phyloP scores from a whole-genome alignment of 2,329 filamentous ascomycete species.

The Botrytis porri region DNA sequence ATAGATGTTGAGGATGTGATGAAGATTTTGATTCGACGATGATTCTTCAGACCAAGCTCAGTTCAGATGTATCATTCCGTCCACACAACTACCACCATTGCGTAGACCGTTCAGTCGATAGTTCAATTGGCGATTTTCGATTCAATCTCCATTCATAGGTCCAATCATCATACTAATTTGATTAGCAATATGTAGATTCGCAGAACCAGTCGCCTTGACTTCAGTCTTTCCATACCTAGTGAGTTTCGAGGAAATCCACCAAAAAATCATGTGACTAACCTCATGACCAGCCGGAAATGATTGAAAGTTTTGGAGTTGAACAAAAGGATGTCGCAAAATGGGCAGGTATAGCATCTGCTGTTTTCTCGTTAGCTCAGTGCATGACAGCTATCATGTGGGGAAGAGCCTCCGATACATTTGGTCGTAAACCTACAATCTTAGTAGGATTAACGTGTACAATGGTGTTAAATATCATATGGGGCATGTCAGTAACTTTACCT shows the following conservation, averaged over 20 bases:
- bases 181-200: slow-evolving; percentile 72
- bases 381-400: slow-evolving; percentile 73
- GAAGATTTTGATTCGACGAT: background rate
- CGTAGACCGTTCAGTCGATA: background rate
- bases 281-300: slow-evolving; percentile 71
- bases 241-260: slow-evolving; percentile 23
- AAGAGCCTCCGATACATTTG: slow-evolving; percentile 71
- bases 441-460: slow-evolving; percentile 74
- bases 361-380: slow-evolving; percentile 71
- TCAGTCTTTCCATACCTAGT: slow-evolving; percentile 45
- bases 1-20: background rate
- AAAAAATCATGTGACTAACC: slow-evolving; percentile 25
- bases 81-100: background rate
- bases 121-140: background rate
- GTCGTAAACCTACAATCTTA: slow-evolving; percentile 80
- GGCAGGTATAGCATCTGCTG: slow-evolving; percentile 71
- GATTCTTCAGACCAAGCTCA: background rate
- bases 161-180: slow-evolving; percentile 3
- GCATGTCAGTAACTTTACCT: slow-evolving; percentile 71
- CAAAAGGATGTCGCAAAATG: slow-evolving; percentile 73
- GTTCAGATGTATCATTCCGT: background rate
- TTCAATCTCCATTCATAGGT: background rate
- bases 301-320: slow-evolving; percentile 70
- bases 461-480: slow-evolving; percentile 77
- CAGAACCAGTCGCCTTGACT: slow-evolving; percentile 70